Percentiles rank a stretch among this genome's conserved stretches.
phyloP scores from a whole-genome alignment of 225 moss, liverwort and hornwort genomes.

The Takakia lepidozioides region DNA sequence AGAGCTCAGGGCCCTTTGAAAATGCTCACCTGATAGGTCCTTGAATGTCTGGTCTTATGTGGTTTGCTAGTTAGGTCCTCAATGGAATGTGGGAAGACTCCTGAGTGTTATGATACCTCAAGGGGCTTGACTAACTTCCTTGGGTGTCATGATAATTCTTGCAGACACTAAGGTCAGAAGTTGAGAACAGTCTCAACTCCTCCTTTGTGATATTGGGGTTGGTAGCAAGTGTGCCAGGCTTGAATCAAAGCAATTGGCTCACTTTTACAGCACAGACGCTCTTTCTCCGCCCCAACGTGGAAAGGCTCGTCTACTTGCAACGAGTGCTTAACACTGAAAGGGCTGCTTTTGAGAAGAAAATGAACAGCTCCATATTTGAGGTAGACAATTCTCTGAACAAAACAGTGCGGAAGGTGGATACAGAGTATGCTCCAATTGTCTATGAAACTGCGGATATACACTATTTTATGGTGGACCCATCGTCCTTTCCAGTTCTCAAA shows the following conservation, averaged over 20 bases:
- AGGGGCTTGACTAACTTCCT: too few relatives aligned
- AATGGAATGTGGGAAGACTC: too few relatives aligned
- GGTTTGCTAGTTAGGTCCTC: too few relatives aligned
- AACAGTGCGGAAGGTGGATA: not conserved
- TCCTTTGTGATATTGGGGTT: constrained; percentile 37
- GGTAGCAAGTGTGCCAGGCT: constrained; percentile 13
- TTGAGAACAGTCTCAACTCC: constrained; percentile 39
- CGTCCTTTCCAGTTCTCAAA: constrained; percentile 13
- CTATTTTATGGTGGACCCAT: constrained; percentile 17
- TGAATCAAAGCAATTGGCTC: constrained; percentile 15
- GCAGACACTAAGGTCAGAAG: constrained; percentile 32
- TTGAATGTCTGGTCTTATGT: too few relatives aligned
- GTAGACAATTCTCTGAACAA: not conserved
- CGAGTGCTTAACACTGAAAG: constrained; percentile 9
- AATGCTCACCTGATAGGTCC: too few relatives aligned
- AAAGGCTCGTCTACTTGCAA: constrained; percentile 14
- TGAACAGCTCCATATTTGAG: constrained; percentile 12
- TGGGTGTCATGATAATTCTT: too few relatives aligned
- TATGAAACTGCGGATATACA: constrained; percentile 5
- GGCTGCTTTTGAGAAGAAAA: constrained; percentile 21
- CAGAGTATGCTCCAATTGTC: constrained; percentile 31
- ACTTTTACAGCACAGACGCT: constrained; percentile 20
- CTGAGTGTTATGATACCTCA: too few relatives aligned
- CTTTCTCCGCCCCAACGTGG: constrained; percentile 30
- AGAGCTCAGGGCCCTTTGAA: too few relatives aligned